These are phyloP conservation scores for Epithele typhae DNA, from an alignment of 768 basidiomycete species.

Conservation along the genomic window DNA sequence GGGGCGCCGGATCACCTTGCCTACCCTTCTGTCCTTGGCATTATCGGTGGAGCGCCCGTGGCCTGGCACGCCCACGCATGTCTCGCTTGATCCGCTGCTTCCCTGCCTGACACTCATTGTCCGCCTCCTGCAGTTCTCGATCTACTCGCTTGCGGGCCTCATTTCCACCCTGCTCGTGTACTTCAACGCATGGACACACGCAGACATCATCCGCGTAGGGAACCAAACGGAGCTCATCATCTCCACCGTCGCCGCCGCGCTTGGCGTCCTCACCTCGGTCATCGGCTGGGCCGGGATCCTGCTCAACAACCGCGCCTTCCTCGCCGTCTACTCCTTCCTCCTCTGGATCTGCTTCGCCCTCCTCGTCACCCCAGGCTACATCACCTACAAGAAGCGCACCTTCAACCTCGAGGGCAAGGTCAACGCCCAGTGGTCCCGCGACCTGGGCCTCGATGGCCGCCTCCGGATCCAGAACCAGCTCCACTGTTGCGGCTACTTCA, in stretches of 20 bases:
- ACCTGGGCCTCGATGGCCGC: slow-evolving; percentile 54
- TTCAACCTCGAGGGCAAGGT: slow-evolving; percentile 84
- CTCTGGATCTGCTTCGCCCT: slow-evolving; percentile 73
- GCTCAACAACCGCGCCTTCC: slow-evolving; percentile 80
- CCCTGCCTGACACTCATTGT: too few relatives aligned
- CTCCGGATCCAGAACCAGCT: slow-evolving; percentile 71
- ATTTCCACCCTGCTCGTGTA: slow-evolving; percentile 69
- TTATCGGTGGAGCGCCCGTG: too few relatives aligned
- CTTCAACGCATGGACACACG: slow-evolving; percentile 67
- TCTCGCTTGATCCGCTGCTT: too few relatives aligned
- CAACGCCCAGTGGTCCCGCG: slow-evolving; percentile 71
- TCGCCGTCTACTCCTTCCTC: slow-evolving; percentile 66
- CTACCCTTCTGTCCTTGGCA: too few relatives aligned
- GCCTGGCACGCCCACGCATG: too few relatives aligned
- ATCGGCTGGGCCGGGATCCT: slow-evolving; percentile 79
- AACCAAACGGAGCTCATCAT: slow-evolving; percentile 65
- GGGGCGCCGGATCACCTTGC: too few relatives aligned
- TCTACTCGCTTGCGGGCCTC: slow-evolving; percentile 57
- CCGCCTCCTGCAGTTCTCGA: slow-evolving; percentile 51
- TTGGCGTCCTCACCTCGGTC: slow-evolving; percentile 60
- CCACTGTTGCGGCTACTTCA: slow-evolving; percentile 77
- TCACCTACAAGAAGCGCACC: slow-evolving; percentile 66
- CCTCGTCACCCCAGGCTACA: slow-evolving; percentile 71
- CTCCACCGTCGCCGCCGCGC: slow-evolving; percentile 60
- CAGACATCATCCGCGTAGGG: slow-evolving; percentile 69